Evolutionary conservation across 345 rosid genomes (phyloP).

Genomic region (Capsella bursapastoris): DNA sequence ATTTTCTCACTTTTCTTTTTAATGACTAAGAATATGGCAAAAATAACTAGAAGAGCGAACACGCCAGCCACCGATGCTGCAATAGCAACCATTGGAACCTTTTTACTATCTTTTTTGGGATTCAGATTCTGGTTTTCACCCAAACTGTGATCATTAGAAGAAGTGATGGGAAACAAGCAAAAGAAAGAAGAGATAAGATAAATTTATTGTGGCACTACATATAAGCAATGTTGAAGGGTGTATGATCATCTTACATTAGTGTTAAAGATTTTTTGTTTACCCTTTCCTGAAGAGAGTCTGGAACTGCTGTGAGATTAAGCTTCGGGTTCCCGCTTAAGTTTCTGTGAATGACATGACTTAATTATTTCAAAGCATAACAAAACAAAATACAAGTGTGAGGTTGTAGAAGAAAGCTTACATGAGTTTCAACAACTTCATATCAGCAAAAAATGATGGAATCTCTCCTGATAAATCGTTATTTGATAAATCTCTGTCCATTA

Average conservation of each 20-base stretch:
- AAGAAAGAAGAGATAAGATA: not conserved
- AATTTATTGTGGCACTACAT: not conserved
- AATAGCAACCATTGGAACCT: not conserved
- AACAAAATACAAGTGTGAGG: no score
- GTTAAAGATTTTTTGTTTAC: conserved; percentile 23
- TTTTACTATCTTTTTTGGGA: not conserved
- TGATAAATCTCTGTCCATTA: conserved; percentile 62
- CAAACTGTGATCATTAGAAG: conserved; percentile 5
- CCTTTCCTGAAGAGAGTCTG: conserved; percentile 31
- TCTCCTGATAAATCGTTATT: conserved; percentile 55
- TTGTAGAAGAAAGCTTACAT: conserved; percentile 49
- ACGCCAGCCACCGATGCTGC: conserved; percentile 26
- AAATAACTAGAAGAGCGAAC: conserved; percentile 3
- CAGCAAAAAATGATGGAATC: conserved; percentile 56
- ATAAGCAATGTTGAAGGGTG: not conserved
- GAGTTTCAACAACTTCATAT: conserved; percentile 48
- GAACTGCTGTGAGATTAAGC: conserved; percentile 34
- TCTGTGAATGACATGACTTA: conserved; percentile 16
- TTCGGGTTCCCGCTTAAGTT: conserved; percentile 42
- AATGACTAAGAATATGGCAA: conserved; percentile 7
- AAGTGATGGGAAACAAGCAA: not conserved
- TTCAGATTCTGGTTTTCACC: not conserved
- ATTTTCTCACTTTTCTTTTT: not conserved
- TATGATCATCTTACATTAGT: conserved; percentile 27
- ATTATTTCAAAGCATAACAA: not conserved